phyloP scores from a whole-genome alignment of 345 rosid genomes.

The Eucalyptus curtisii region DNA sequence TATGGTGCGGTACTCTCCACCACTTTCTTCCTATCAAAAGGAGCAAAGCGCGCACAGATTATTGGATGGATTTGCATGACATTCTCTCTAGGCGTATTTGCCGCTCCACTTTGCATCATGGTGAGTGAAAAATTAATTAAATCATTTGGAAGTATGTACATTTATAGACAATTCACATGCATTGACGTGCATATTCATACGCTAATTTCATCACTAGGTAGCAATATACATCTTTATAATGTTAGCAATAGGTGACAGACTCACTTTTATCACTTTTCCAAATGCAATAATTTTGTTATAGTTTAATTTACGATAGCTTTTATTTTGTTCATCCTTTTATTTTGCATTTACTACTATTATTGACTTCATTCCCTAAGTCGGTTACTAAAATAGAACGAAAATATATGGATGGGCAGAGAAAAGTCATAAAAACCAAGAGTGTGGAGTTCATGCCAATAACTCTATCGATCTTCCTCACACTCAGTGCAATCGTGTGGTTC shows the following conservation, averaged over 20 bases:
- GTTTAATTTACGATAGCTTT: not conserved
- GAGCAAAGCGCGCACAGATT: constrained; percentile 16
- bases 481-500: constrained; percentile 90
- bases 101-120: constrained; percentile 77
- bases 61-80: constrained; percentile 80
- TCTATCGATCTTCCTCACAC: constrained; percentile 67
- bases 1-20: constrained; percentile 35
- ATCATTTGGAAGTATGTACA: not conserved
- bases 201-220: not conserved
- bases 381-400: not conserved
- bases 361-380: not conserved
- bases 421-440: constrained; percentile 72
- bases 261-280: not conserved
- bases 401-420: constrained; percentile 27
- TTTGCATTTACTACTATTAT: not conserved
- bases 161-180: not conserved
- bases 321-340: not conserved
- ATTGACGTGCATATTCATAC: not conserved
- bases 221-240: too few species aligned
- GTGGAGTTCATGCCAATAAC: constrained; percentile 78
- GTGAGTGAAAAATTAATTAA: constrained; percentile 13
- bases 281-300: not conserved
- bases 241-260: not conserved
- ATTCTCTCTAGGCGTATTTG: constrained; percentile 57
- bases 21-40: constrained; percentile 33